Conservation (phyloP, 2,329 filamentous ascomycete genomes). For the Colletotrichum brevisporum region DNA sequence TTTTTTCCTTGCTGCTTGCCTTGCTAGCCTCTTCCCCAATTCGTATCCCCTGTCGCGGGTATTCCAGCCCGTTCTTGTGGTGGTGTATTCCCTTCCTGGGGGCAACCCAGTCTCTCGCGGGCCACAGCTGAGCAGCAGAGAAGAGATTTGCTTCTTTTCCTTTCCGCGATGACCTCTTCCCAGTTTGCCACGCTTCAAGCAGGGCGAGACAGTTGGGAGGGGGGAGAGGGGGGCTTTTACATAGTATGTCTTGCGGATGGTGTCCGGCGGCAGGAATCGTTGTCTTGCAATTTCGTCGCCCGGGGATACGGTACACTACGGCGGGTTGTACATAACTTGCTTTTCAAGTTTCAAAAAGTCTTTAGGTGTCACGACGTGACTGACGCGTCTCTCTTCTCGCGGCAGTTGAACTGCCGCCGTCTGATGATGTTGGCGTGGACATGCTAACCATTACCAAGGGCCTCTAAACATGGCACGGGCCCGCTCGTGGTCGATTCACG, state of each 20-base stretch:
- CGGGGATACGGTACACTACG: too few relatives aligned
- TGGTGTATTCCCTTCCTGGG: background rate
- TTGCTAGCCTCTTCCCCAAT: background rate
- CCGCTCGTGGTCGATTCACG: too few relatives aligned
- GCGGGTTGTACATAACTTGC: too few relatives aligned
- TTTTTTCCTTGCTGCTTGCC: background rate
- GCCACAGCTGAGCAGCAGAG: background rate
- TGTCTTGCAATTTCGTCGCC: background rate
- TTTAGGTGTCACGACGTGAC: too few relatives aligned
- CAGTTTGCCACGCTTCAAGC: constrained; percentile 36
- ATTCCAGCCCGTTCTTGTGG: background rate
- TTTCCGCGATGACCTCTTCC: background rate
- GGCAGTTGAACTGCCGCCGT: background rate
- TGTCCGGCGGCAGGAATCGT: background rate
- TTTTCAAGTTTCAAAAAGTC: too few relatives aligned
- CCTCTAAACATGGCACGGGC: too few relatives aligned
- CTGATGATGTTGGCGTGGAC: too few relatives aligned
- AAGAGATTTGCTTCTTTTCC: background rate
- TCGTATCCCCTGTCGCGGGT: background rate
- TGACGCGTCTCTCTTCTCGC: background rate
- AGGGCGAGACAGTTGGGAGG: background rate
- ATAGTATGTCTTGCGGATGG: too few relatives aligned
- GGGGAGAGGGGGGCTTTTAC: too few relatives aligned
- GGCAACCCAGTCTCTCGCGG: constrained; percentile 10
- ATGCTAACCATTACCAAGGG: too few relatives aligned